Percentiles rank a stretch among this genome's conserved stretches.
Evolutionary conservation across 352 stramenopile genomes (phyloP).

Genomic region (Pythium monospermum): DNA sequence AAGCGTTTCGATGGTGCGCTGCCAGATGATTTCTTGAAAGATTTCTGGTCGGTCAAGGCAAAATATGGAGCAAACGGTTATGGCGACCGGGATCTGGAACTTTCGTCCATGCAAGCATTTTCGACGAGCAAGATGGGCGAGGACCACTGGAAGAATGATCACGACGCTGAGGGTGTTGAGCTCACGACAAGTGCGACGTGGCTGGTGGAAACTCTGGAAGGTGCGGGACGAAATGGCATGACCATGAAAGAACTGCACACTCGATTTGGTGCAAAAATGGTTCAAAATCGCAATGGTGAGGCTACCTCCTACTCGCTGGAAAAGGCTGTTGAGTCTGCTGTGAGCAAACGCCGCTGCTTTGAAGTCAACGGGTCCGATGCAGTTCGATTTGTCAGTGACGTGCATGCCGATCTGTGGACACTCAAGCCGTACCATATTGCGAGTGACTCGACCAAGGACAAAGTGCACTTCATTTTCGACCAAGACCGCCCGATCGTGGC

Average conservation of each 20-base stretch:
- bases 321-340: conserved; percentile 27
- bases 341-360: conserved; percentile 35
- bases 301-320: conserved; percentile 22
- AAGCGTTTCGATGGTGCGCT: conserved; percentile 34
- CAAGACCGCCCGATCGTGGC: conserved; percentile 48
- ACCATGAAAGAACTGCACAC: conserved; percentile 6
- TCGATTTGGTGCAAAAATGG: background rate
- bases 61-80: conserved; percentile 25
- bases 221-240: conserved; percentile 8
- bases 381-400: conserved; percentile 42
- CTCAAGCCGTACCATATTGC: conserved; percentile 52
- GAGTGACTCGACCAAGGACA: conserved; percentile 39
- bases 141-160: background rate
- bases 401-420: conserved; percentile 49
- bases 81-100: background rate
- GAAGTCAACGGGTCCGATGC: conserved; percentile 63
- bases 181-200: background rate
- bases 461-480: conserved; percentile 70
- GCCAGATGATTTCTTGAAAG: conserved; percentile 67
- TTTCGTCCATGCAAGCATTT: conserved; percentile 13
- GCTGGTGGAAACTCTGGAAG: conserved; percentile 5
- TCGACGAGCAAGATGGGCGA: conserved; percentile 3
- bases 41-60: conserved; percentile 68
- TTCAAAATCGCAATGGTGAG: background rate
- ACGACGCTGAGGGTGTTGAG: background rate